Conservation (phyloP, 768 basidiomycete genomes). For the Lyophyllum decastes region DNA sequence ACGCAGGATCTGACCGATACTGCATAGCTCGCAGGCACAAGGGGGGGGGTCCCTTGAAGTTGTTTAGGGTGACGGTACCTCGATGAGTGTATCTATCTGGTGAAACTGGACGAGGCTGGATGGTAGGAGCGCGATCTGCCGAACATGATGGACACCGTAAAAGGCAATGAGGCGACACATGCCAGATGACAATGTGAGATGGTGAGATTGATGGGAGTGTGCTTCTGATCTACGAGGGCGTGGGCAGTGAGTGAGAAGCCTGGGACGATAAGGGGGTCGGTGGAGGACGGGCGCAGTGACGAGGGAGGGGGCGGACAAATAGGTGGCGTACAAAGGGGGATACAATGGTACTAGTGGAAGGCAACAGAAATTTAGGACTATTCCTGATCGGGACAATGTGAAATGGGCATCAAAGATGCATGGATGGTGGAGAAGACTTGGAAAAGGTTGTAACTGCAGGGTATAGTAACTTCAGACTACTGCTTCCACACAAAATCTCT, state of each 20-base stretch:
- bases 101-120: not conserved
- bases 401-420: conserved; percentile 18
- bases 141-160: conserved; percentile 6
- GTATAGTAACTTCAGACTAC: not conserved
- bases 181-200: conserved; percentile 7
- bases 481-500: not conserved
- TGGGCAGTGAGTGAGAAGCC: not conserved
- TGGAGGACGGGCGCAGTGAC: not conserved
- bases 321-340: conserved; percentile 1
- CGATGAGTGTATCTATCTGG: not conserved
- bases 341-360: not conserved
- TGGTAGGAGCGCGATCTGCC: conserved; percentile 1
- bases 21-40: too few relatives aligned
- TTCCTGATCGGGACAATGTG: conserved; percentile 15
- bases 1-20: too few relatives aligned
- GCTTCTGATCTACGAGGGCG: conserved; percentile 14
- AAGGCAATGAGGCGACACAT: conserved; percentile 7
- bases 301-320: not conserved
- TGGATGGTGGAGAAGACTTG: not conserved
- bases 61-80: too few relatives aligned
- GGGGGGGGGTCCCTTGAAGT: too few relatives aligned
- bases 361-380: not conserved
- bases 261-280: not conserved
- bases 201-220: not conserved
- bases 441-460: conserved; percentile 9